These are phyloP conservation scores for Psilocybe cyanescens DNA, from an alignment of 768 basidiomycete species.

Conservation along the genomic window DNA sequence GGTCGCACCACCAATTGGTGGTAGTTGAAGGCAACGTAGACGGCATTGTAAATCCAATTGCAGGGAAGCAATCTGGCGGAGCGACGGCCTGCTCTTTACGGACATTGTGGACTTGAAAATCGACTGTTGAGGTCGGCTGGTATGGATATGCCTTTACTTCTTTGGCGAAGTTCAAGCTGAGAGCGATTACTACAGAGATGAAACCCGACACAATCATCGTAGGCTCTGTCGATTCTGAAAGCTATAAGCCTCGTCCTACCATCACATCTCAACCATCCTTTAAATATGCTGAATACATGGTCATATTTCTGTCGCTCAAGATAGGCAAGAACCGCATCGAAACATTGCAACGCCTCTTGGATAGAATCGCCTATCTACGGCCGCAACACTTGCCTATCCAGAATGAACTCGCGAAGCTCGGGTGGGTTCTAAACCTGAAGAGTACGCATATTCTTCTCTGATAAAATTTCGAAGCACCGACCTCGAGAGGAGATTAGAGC, in stretches of 20 bases:
- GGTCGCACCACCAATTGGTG: slow-evolving; percentile 67
- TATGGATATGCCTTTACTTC: not conserved
- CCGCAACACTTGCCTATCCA: slow-evolving; percentile 4
- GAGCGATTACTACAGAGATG: not conserved
- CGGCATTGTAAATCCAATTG: slow-evolving; percentile 60
- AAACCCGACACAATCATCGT: slow-evolving; percentile 1
- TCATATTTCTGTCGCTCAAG: slow-evolving; percentile 9
- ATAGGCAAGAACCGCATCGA: slow-evolving; percentile 2
- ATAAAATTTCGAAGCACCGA: slow-evolving; percentile 4
- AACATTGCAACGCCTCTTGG: slow-evolving; percentile 3
- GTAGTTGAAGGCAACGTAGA: slow-evolving; percentile 43
- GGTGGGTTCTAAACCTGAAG: not conserved
- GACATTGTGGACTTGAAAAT: not conserved
- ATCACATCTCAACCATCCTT: not conserved
- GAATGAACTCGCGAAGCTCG: not conserved
- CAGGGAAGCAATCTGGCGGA: slow-evolving; percentile 42
- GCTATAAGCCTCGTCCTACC: not conserved
- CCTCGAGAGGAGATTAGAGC: not conserved
- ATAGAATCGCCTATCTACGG: slow-evolving; percentile 10
- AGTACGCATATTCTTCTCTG: not conserved
- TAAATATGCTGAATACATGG: slow-evolving; percentile 1
- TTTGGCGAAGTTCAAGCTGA: not conserved
- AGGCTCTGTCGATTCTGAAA: not conserved
- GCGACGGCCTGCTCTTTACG: slow-evolving; percentile 4
- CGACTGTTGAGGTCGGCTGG: not conserved